phyloP scores from a whole-genome alignment of 768 basidiomycete genomes.

The Saitozyma podzolica region DNA sequence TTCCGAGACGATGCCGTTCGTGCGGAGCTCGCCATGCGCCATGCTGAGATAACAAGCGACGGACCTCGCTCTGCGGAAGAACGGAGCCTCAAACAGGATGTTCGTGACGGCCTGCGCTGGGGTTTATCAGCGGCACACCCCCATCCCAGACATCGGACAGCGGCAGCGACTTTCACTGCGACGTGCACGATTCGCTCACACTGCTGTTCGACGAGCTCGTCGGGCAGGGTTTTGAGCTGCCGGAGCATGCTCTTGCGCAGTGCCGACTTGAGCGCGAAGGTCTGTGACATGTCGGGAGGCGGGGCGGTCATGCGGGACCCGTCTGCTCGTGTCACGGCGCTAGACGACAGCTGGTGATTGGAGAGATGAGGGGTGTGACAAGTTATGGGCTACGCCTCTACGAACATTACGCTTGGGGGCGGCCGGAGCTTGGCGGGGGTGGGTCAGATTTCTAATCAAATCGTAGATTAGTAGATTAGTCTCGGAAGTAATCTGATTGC shows the following conservation, averaged over 20 bases:
- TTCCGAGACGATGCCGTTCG: conserved; percentile 32
- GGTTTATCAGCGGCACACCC: not conserved
- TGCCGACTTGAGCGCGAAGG: conserved; percentile 26
- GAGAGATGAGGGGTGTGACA: too few relatives aligned
- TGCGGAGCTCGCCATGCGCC: conserved; percentile 39
- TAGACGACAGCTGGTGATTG: too few relatives aligned
- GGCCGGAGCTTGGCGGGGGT: too few relatives aligned
- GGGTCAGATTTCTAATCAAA: too few relatives aligned
- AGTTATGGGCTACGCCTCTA: too few relatives aligned
- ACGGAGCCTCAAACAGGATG: conserved; percentile 19
- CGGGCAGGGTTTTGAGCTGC: conserved; percentile 29
- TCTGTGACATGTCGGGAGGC: conserved; percentile 7
- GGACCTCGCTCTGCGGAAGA: conserved; percentile 30
- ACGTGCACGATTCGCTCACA: conserved; percentile 23
- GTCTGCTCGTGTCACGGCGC: too few relatives aligned
- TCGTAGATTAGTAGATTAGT: too few relatives aligned
- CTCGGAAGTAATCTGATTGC: too few relatives aligned
- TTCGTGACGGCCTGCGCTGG: conserved; percentile 25
- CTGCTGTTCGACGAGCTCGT: conserved; percentile 30
- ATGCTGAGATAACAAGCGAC: conserved; percentile 46
- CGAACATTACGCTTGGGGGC: not conserved
- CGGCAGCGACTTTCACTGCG: not conserved
- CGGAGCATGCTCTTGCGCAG: conserved; percentile 36
- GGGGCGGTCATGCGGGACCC: too few relatives aligned
- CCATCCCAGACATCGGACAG: not conserved